A percentile compares a stretch with the other conserved stretches of the same genome.
Conservation (phyloP, 805 yeast species). For the Pichia paraexigua region DNA sequence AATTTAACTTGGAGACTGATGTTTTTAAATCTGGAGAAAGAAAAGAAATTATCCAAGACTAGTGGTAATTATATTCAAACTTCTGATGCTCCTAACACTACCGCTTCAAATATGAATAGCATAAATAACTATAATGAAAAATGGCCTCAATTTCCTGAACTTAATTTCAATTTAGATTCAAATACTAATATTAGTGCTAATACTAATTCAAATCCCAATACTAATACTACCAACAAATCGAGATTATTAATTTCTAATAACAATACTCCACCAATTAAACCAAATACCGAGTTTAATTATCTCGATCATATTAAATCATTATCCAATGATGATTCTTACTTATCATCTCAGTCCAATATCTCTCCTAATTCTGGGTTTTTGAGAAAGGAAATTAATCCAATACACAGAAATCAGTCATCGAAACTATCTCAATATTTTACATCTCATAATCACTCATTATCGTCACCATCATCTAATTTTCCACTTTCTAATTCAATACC, state of each 20-base stretch:
- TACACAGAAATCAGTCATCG: conserved; percentile 20
- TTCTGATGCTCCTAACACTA: neutral
- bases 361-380: conserved; percentile 11
- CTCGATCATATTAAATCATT: conserved; percentile 14
- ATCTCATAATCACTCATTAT: conserved; percentile 5
- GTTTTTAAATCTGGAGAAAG: conserved; percentile 37
- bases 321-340: conserved; percentile 10
- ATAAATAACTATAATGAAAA: conserved; percentile 2
- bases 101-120: neutral
- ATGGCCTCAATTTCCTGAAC: conserved; percentile 31
- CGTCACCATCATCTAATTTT: conserved; percentile 3
- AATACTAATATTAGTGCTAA: neutral
- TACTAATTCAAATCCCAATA: neutral
- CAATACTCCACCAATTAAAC: neutral
- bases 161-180: conserved; percentile 13
- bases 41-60: conserved; percentile 1
- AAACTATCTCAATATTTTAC: conserved; percentile 24
- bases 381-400: conserved; percentile 20
- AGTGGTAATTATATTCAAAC: neutral
- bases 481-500: neutral
- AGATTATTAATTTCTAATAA: neutral
- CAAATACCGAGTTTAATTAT: conserved; percentile 8
- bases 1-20: conserved; percentile 86
- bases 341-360: neutral
- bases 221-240: conserved; percentile 2